Evolutionary conservation across 352 stramenopile species (phyloP).

Genomic region (Phytophthora melonis): DNA sequence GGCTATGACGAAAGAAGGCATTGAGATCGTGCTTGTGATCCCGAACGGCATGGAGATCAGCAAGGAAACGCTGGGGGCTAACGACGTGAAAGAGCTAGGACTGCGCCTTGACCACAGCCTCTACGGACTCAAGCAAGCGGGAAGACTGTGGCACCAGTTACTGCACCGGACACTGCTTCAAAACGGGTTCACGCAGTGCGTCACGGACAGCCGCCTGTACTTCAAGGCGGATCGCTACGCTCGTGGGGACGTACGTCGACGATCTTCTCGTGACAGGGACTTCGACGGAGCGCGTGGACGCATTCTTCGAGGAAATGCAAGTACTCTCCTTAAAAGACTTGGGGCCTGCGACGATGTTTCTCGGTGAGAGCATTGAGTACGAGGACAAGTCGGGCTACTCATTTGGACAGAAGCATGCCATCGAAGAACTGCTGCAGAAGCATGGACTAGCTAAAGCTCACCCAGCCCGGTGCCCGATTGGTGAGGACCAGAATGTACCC

Average conservation of each 20-base stretch:
- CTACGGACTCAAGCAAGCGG: constrained; percentile 6
- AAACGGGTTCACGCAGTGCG: constrained; percentile 3
- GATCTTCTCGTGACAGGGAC: constrained; percentile 8
- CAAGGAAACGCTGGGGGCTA: background rate
- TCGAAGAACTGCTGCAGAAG: background rate
- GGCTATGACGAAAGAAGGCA: background rate
- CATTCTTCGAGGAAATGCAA: constrained; percentile 7
- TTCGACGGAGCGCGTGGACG: background rate
- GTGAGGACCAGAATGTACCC: background rate
- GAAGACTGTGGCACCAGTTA: background rate
- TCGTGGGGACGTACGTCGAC: constrained; percentile 8
- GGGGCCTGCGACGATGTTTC: constrained; percentile 1
- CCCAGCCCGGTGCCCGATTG: background rate
- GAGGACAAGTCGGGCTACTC: constrained; percentile 5
- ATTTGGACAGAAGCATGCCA: constrained; percentile 1
- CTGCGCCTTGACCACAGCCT: background rate
- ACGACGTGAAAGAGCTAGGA: background rate
- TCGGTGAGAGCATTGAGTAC: constrained; percentile 1
- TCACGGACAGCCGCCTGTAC: constrained; percentile 8
- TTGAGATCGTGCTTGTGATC: background rate
- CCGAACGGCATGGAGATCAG: background rate
- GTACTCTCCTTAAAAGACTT: constrained; percentile 4
- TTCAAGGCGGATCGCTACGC: background rate
- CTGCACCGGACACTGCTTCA: background rate
- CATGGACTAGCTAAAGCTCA: background rate